A percentile compares a stretch with the other conserved stretches of the same genome.
These are phyloP conservation scores for Passalora sequoiae DNA, from an alignment of 2,329 filamentous ascomycete species.

Conservation along the genomic window DNA sequence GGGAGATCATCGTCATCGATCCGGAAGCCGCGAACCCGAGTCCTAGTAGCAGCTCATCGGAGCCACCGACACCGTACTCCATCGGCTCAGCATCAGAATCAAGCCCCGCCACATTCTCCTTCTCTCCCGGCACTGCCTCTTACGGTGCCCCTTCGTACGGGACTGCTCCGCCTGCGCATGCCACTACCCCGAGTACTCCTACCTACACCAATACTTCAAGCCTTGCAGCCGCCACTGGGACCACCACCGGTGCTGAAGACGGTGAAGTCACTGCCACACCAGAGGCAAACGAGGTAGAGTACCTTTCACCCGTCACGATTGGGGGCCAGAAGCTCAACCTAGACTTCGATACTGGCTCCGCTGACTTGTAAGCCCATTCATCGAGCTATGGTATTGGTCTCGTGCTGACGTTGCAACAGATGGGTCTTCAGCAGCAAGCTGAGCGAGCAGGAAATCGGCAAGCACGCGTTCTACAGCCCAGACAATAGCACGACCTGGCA, in stretches of 20 bases:
- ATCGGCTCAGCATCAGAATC: background rate
- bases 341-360: slow-evolving; percentile 71
- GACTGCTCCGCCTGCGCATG: background rate
- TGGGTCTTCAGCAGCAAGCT: slow-evolving; percentile 67
- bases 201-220: slow-evolving; percentile 9
- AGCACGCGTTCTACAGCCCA: slow-evolving; percentile 54
- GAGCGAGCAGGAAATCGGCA: slow-evolving; percentile 38
- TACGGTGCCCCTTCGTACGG: slow-evolving; percentile 7
- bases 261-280: slow-evolving; percentile 58
- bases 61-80: slow-evolving; percentile 1
- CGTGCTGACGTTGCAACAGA: slow-evolving; percentile 32
- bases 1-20: slow-evolving; percentile 22
- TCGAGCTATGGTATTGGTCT: background rate
- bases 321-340: slow-evolving; percentile 64
- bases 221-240: slow-evolving; percentile 10
- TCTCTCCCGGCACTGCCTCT: background rate
- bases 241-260: slow-evolving; percentile 14
- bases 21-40: background rate
- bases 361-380: slow-evolving; percentile 56
- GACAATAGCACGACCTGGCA: slow-evolving; percentile 50
- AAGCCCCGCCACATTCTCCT: background rate
- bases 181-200: background rate
- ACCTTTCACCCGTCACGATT: slow-evolving; percentile 63
- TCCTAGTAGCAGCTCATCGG: background rate
- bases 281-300: slow-evolving; percentile 62